Evolutionary conservation across 192 early-diverging fungal species (phyloP).

Genomic region (Podila clonocystis): DNA sequence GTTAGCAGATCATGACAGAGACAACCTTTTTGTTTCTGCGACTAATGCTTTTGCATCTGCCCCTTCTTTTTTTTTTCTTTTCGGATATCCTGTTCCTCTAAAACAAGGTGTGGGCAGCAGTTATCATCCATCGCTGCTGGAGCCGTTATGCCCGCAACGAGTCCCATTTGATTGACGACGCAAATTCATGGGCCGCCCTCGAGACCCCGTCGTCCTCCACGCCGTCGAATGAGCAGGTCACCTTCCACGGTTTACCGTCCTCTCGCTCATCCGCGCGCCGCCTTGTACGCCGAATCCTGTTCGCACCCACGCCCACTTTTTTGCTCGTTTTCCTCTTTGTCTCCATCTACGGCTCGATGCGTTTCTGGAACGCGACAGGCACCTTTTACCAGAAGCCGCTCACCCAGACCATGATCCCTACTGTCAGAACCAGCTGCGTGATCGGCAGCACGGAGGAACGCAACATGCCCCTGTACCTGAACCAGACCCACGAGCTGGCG

Average conservation of each 20-base stretch:
- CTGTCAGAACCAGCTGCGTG: slow-evolving; percentile 36
- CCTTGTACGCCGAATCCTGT: slow-evolving; percentile 1
- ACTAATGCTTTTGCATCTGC: not conserved
- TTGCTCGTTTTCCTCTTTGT: slow-evolving; percentile 26
- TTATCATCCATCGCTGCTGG: slow-evolving; percentile 27
- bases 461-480: slow-evolving; percentile 19
- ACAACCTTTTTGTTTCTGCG: too few species aligned
- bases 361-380: slow-evolving; percentile 42
- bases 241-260: not conserved
- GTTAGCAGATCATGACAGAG: too few species aligned
- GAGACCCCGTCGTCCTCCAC: not conserved
- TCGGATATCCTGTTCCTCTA: not conserved
- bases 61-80: not conserved
- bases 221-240: not conserved
- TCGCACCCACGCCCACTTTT: slow-evolving; percentile 33
- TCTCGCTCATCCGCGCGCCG: not conserved
- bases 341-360: slow-evolving; percentile 38
- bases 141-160: slow-evolving; percentile 16
- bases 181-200: slow-evolving; percentile 8
- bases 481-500: slow-evolving; percentile 34
- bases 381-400: slow-evolving; percentile 37
- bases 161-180: not conserved
- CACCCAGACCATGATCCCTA: slow-evolving; percentile 18
- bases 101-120: slow-evolving; percentile 23
- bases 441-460: slow-evolving; percentile 9